phyloP scores from a whole-genome alignment of 371 early-diverging fungal species.

The Apophysomyces elegans region DNA sequence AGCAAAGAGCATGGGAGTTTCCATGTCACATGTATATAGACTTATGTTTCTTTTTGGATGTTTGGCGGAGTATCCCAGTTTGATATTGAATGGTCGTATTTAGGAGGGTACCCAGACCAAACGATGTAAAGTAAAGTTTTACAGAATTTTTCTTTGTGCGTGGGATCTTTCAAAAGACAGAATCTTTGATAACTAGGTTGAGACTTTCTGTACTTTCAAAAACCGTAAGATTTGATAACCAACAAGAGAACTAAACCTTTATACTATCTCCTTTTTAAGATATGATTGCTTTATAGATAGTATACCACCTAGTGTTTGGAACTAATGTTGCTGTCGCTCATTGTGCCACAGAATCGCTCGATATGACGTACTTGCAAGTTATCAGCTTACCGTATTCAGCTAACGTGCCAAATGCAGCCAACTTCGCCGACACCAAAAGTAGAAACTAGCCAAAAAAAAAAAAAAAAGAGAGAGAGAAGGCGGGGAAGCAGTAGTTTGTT shows the following conservation, averaged over 20 bases:
- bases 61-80: too few relatives aligned
- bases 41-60: too few relatives aligned
- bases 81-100: neutral
- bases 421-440: neutral
- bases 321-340: neutral
- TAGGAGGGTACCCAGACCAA: constrained; percentile 1
- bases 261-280: too few relatives aligned
- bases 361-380: neutral
- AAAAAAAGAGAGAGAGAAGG: neutral
- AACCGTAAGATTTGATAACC: too few relatives aligned
- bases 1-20: too few relatives aligned
- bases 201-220: too few relatives aligned
- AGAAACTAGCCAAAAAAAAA: neutral
- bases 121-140: neutral
- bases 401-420: neutral
- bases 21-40: neutral
- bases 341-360: neutral
- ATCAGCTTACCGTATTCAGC: neutral
- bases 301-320: neutral
- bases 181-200: neutral
- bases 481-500: too few relatives aligned
- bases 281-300: neutral
- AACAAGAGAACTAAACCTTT: too few relatives aligned
- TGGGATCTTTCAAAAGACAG: neutral
- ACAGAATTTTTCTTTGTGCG: constrained; percentile 8